Evolutionary conservation across 164 flowering plant genomes (phyloP), one percentile per base, ranked within the genome.

Genomic region (Tinospora cordifolia): DNA sequence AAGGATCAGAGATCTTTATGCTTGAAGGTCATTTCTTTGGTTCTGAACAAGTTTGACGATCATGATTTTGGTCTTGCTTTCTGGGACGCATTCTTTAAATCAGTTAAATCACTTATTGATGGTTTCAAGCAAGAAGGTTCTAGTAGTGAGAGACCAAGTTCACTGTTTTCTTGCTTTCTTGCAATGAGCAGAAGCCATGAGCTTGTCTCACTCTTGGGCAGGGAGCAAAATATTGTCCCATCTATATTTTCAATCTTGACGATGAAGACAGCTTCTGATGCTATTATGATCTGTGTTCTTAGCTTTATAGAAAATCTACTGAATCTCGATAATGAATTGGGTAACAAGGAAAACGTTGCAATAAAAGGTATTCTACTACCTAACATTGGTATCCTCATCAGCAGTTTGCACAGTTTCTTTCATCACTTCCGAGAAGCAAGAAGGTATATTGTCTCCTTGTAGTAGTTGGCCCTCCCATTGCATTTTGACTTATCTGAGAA

Each of bases 141-240:
- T 71, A 90, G 97, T 63, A 90, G 99, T 73, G 88, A 89, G 77
- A 88, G 83, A 73, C 97, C 96, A 69, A 95, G 96, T 72, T 87
- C 98, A 2, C 79, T 95, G 72, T 95, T 92, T 68, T 83, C 89
- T 67, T 95, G 97, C 81, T 92, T 95, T 80, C 69, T 92, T 72
- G 85, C 90, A 11, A 90, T 95, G 98, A 92, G 96, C 76, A 79
- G 79, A 82, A 92, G 88, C 82, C 79, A 75, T 67, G 75, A 71
- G 8, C 91, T 95, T 46, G 88, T 87, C n/a, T 72, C 89, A 1
- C 80, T 88, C 12, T 76, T 95, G 75, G 65, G 22, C 49, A 75
- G 82, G 77, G 90, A 89, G 72, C 70, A 78, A 46, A 82, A 72
- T 74, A 87, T 95, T 54, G 85, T 92, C 47, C 84, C 93, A 40